Percentiles rank a stretch among this genome's conserved stretches.
Evolutionary conservation across 768 basidiomycete genomes (phyloP).

Genomic region (Boletus tylopilopsis): DNA sequence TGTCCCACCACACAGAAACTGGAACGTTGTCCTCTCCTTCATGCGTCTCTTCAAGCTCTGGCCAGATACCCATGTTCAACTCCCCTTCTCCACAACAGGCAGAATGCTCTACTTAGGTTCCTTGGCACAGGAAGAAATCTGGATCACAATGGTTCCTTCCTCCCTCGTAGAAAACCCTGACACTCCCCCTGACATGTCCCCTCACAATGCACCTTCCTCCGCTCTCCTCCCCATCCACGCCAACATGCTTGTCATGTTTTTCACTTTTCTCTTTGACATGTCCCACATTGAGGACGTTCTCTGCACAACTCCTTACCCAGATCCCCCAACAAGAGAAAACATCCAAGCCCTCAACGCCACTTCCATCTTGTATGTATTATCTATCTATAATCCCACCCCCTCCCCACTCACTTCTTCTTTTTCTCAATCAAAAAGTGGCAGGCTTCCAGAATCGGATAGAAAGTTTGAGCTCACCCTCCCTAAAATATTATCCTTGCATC

Average conservation of each 20-base stretch:
- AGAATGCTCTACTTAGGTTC: not conserved
- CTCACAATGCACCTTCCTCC: too few species aligned
- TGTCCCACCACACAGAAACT: too few species aligned
- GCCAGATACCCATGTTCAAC: not conserved
- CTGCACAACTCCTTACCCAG: not conserved
- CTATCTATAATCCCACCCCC: too few species aligned
- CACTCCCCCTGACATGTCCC: too few species aligned
- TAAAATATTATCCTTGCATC: not conserved
- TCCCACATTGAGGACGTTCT: not conserved
- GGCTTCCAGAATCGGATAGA: not conserved
- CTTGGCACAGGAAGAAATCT: not conserved
- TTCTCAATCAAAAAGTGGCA: too few species aligned
- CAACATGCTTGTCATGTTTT: not conserved
- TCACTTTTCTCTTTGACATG: not conserved
- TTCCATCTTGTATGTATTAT: too few species aligned
- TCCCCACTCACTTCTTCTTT: too few species aligned
- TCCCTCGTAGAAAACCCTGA: not conserved
- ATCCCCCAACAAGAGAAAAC: too few species aligned
- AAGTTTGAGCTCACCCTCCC: not conserved
- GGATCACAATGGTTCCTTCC: not conserved
- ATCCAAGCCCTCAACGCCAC: too few species aligned
- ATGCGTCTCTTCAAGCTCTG: not conserved
- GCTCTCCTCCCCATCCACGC: not conserved
- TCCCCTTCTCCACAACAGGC: not conserved
- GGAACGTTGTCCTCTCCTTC: not conserved